Evolutionary conservation across 495 filamentous ascomycete species (phyloP).

Genomic region (Choiromyces venosus): DNA sequence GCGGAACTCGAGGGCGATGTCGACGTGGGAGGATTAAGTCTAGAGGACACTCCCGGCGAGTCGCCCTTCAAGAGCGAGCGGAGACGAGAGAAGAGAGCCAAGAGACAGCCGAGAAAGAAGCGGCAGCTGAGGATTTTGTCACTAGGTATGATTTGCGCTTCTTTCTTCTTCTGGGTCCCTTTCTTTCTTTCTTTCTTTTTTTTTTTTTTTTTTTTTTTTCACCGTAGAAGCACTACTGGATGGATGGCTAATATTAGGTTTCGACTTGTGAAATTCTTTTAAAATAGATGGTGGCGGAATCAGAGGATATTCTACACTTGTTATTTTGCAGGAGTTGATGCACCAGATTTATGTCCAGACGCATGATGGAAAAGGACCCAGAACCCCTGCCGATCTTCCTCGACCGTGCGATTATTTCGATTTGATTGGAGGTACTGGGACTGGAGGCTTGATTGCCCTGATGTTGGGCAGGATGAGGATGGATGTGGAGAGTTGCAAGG

Average conservation of each 20-base stretch:
- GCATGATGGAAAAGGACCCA: slow-evolving; percentile 47
- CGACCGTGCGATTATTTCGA: slow-evolving; percentile 99
- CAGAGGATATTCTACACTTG: slow-evolving; percentile 82
- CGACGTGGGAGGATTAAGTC: slow-evolving; percentile 7
- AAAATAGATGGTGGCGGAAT: slow-evolving; percentile 88
- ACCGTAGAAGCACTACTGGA: slow-evolving; percentile 8
- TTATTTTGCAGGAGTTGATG: slow-evolving; percentile 65
- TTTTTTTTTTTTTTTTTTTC: no score
- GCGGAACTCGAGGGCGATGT: slow-evolving; percentile 30
- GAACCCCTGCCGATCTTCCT: slow-evolving; percentile 78
- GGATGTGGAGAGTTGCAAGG: slow-evolving; percentile 91
- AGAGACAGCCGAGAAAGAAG: slow-evolving; percentile 56
- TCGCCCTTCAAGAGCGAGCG: slow-evolving; percentile 3
- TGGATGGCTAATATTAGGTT: slow-evolving; percentile 12
- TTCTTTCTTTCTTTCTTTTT: no score
- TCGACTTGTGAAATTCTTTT: background rate
- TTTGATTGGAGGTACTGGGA: slow-evolving; percentile 83
- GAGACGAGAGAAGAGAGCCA: background rate
- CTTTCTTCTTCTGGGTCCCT: slow-evolving; percentile 8
- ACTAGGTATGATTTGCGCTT: slow-evolving; percentile 78
- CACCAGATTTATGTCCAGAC: slow-evolving; percentile 69
- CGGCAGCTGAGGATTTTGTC: slow-evolving; percentile 88
- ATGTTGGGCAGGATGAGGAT: slow-evolving; percentile 91
- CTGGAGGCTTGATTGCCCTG: slow-evolving; percentile 88
- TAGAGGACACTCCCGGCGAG: slow-evolving; percentile 11